A percentile compares a stretch with the other conserved stretches of the same genome.
These are phyloP conservation scores for Trichophyton rubrum DNA, from an alignment of 2,329 filamentous ascomycete species.

Conservation along the genomic window DNA sequence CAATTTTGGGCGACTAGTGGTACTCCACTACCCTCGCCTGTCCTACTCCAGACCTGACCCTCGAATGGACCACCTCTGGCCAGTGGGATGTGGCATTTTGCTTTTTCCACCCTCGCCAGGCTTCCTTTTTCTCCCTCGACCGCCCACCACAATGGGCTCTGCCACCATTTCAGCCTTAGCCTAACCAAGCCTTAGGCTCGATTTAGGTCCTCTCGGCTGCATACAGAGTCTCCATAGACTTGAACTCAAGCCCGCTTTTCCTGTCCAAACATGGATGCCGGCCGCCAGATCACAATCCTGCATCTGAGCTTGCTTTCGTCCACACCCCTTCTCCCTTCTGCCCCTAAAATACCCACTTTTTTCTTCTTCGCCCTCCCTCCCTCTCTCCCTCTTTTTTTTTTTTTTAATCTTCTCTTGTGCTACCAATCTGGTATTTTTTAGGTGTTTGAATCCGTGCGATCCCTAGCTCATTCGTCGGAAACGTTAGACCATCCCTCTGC, in stretches of 20 bases:
- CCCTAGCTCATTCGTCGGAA: constrained; percentile 8
- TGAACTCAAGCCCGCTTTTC: constrained; percentile 5
- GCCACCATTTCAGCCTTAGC: constrained; percentile 2
- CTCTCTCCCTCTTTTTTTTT: background rate
- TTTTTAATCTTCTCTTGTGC: constrained; percentile 9
- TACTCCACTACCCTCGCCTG: constrained; percentile 4
- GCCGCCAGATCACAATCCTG: constrained; percentile 5
- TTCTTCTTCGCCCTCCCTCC: background rate
- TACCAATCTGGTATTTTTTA: constrained; percentile 6
- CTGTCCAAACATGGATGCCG: constrained; percentile 7
- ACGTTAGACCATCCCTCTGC: background rate
- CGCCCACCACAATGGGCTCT: background rate
- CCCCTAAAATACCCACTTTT: background rate
- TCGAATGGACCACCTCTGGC: constrained; percentile 2
- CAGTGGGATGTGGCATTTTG: background rate
- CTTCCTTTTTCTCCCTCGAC: background rate
- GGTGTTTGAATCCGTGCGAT: constrained; percentile 4
- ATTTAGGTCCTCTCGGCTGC: constrained; percentile 7
- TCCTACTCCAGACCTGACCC: constrained; percentile 1
- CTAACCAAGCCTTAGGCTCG: constrained; percentile 5
- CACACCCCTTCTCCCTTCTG: background rate
- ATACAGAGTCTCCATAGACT: constrained; percentile 1
- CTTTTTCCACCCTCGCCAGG: background rate
- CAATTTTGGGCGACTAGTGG: constrained; percentile 3
- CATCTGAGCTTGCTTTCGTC: constrained; percentile 8